Conservation (phyloP, 2,329 filamentous ascomycete species). For the Karstenula rhodostoma region DNA sequence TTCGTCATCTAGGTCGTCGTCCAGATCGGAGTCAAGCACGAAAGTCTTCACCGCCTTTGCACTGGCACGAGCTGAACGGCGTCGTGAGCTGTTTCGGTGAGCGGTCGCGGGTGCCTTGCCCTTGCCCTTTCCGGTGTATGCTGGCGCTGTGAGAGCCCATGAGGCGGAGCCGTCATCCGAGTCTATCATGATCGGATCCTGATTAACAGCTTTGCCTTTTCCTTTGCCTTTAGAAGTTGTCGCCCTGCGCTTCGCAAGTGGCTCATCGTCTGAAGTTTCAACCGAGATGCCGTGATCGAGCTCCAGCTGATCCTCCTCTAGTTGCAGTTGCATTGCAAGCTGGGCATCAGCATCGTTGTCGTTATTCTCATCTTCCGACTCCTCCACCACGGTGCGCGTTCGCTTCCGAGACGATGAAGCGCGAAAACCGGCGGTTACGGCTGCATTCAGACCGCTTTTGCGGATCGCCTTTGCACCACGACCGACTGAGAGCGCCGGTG, state of each 20-base stretch:
- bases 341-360: constrained; percentile 58
- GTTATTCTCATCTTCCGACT: constrained; percentile 39
- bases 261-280: constrained; percentile 46
- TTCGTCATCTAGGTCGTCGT: constrained; percentile 36
- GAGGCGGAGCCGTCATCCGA: constrained; percentile 18
- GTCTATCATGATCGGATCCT: constrained; percentile 18
- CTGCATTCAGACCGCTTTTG: constrained; percentile 32
- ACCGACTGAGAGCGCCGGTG: constrained; percentile 57
- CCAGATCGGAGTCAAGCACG: constrained; percentile 23
- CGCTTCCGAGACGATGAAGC: constrained; percentile 37
- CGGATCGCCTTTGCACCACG: constrained; percentile 32
- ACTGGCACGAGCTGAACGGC: constrained; percentile 32
- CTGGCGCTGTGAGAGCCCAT: constrained; percentile 18
- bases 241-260: constrained; percentile 17
- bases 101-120: constrained; percentile 35
- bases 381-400: constrained; percentile 28
- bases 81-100: constrained; percentile 19
- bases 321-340: constrained; percentile 65
- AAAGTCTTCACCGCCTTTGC: constrained; percentile 26
- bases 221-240: constrained; percentile 31
- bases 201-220: constrained; percentile 23
- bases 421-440: constrained; percentile 23
- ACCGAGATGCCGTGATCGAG: constrained; percentile 11
- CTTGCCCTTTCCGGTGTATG: constrained; percentile 34
- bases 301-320: constrained; percentile 55